phyloP scores from a whole-genome alignment of 495 filamentous ascomycete species.

The Baudoinia panamericana region DNA sequence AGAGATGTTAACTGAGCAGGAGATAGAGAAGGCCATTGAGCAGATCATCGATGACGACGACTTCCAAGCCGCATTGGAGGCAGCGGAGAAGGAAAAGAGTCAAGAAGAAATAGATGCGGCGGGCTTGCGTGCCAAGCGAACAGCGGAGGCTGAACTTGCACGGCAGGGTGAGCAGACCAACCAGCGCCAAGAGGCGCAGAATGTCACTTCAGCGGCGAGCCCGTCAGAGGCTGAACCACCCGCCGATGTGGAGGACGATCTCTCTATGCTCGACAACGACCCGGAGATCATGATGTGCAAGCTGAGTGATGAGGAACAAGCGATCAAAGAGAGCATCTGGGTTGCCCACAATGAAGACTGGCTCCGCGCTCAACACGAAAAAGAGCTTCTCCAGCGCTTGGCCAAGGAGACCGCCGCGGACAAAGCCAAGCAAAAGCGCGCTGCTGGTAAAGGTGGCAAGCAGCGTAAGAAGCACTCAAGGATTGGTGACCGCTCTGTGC shows the following conservation, averaged over 20 bases:
- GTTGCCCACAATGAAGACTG: constrained; percentile 86
- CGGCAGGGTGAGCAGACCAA: too few relatives aligned
- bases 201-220: too few relatives aligned
- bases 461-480: constrained; percentile 25
- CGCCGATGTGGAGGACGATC: too few relatives aligned
- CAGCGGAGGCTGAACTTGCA: too few relatives aligned
- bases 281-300: constrained; percentile 70
- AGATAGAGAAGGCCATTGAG: constrained; percentile 28
- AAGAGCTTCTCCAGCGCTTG: constrained; percentile 52
- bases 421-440: constrained; percentile 36
- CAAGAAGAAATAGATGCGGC: too few relatives aligned
- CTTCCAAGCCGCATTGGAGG: constrained; percentile 56
- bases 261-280: constrained; percentile 72
- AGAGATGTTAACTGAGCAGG: constrained; percentile 26
- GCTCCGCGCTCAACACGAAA: constrained; percentile 67
- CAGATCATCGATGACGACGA: constrained; percentile 8
- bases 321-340: constrained; percentile 81
- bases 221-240: too few relatives aligned
- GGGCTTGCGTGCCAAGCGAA: too few relatives aligned
- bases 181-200: too few relatives aligned
- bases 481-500: constrained; percentile 17
- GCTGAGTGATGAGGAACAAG: constrained; percentile 54
- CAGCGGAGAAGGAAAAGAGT: too few relatives aligned
- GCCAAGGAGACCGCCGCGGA: constrained; percentile 33
- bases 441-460: constrained; percentile 33